Percentiles rank a stretch among this genome's conserved stretches.
Conservation (phyloP, 2,329 filamentous ascomycete species). For the Aspergillus sergii region DNA sequence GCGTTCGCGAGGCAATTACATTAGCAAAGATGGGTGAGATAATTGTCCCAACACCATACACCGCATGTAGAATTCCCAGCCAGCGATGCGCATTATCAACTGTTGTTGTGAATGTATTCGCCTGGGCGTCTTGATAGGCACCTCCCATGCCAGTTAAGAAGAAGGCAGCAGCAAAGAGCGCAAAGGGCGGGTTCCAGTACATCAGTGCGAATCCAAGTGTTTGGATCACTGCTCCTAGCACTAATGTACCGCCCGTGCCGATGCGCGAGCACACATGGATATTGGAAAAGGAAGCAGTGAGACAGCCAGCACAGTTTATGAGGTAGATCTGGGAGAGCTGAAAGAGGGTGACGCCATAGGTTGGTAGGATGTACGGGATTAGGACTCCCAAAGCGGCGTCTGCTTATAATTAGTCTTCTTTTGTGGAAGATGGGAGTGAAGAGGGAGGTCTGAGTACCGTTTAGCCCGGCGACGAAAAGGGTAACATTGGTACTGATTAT, state of each 20-base stretch:
- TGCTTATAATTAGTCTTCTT: constrained; percentile 1
- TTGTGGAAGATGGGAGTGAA: too few relatives aligned
- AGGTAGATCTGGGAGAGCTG: constrained; percentile 28
- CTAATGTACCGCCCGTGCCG: constrained; percentile 26
- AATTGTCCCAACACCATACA: constrained; percentile 27
- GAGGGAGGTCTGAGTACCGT: constrained; percentile 15
- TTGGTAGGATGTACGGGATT: constrained; percentile 27
- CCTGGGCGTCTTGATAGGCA: constrained; percentile 25
- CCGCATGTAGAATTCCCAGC: constrained; percentile 25
- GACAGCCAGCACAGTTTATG: constrained; percentile 25
- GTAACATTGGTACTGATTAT: constrained; percentile 25
- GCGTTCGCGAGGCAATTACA: constrained; percentile 24
- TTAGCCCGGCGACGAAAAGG: constrained; percentile 21
- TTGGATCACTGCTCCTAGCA: constrained; percentile 23
- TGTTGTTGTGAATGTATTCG: constrained; percentile 25
- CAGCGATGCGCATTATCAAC: constrained; percentile 26
- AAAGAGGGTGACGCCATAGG: constrained; percentile 23
- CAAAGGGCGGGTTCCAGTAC: constrained; percentile 26
- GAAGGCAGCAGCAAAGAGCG: constrained; percentile 23
- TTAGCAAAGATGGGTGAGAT: constrained; percentile 25
- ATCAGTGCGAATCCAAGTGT: constrained; percentile 24
- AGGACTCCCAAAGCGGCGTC: constrained; percentile 26
- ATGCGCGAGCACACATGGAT: constrained; percentile 27
- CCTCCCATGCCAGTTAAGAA: constrained; percentile 26
- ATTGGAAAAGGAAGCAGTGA: constrained; percentile 25